A percentile compares a stretch with the other conserved stretches of the same genome.
Evolutionary conservation across 2,329 filamentous ascomycete species (phyloP).

Genomic region (Trichoderma polysporum): DNA sequence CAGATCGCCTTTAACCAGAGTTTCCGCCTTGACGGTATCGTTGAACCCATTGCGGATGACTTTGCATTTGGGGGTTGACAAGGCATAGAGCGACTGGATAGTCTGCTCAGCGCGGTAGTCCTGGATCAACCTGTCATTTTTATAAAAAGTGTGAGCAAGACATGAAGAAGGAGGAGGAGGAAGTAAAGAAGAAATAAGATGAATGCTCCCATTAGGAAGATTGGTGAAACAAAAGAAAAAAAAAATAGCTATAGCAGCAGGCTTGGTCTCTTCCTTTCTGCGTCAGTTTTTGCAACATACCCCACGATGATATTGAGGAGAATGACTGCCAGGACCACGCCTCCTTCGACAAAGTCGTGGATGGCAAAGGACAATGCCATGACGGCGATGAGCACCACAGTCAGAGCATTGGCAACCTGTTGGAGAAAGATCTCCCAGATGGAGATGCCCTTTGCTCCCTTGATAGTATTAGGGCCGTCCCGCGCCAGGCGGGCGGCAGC

Average conservation of each 20-base stretch:
- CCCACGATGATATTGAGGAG: slow-evolving; percentile 66
- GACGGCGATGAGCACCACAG: slow-evolving; percentile 70
- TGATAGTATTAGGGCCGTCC: slow-evolving; percentile 70
- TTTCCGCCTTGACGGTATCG: slow-evolving; percentile 54
- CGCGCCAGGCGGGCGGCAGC: slow-evolving; percentile 63
- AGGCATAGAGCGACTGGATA: slow-evolving; percentile 59
- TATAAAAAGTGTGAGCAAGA: not conserved
- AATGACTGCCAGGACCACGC: slow-evolving; percentile 63
- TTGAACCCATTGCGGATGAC: slow-evolving; percentile 54
- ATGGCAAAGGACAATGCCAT: slow-evolving; percentile 70
- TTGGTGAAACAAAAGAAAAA: not conserved
- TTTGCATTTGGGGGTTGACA: slow-evolving; percentile 60
- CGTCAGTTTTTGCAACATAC: slow-evolving; percentile 39
- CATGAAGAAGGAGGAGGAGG: slow-evolving; percentile 19
- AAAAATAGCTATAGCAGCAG: not conserved
- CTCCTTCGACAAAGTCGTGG: slow-evolving; percentile 62
- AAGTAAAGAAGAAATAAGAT: slow-evolving; percentile 9
- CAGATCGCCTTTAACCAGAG: slow-evolving; percentile 65
- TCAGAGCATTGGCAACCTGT: slow-evolving; percentile 75
- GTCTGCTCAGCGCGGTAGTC: slow-evolving; percentile 62
- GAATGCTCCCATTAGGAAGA: not conserved
- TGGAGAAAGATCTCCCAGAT: slow-evolving; percentile 74
- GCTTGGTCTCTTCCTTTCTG: slow-evolving; percentile 16
- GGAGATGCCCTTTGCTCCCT: slow-evolving; percentile 69
- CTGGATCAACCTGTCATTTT: slow-evolving; percentile 51